These are phyloP conservation scores for Trichoderma pleuroti DNA, from an alignment of 2,329 filamentous ascomycete genomes.

Conservation along the genomic window DNA sequence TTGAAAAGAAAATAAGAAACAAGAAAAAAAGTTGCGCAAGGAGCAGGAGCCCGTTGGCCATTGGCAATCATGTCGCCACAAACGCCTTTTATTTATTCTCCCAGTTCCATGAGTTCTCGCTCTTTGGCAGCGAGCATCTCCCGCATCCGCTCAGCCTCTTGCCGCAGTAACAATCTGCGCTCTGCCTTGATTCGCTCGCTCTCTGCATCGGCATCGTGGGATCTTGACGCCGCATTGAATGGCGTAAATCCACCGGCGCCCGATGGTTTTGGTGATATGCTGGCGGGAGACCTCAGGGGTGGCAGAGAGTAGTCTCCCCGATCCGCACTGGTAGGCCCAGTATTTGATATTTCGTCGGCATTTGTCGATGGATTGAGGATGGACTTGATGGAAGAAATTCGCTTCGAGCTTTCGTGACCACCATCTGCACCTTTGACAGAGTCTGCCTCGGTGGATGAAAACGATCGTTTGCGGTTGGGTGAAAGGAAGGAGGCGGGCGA, in stretches of 20 bases:
- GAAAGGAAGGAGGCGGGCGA: slow-evolving; percentile 60
- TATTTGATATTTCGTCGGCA: slow-evolving; percentile 25
- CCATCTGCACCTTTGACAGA: slow-evolving; percentile 34
- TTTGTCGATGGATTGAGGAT: slow-evolving; percentile 59
- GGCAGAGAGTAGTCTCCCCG: slow-evolving; percentile 40
- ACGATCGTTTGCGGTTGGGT: slow-evolving; percentile 62
- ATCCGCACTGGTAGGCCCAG: slow-evolving; percentile 34
- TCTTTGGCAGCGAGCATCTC: slow-evolving; percentile 70
- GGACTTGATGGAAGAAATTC: slow-evolving; percentile 71
- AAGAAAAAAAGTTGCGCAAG: background rate
- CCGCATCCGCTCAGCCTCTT: slow-evolving; percentile 74
- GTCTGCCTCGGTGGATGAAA: slow-evolving; percentile 58
- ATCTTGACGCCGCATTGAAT: slow-evolving; percentile 27
- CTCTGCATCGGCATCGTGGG: slow-evolving; percentile 35
- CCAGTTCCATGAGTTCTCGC: slow-evolving; percentile 54
- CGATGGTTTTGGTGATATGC: slow-evolving; percentile 33
- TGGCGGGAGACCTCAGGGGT: slow-evolving; percentile 43
- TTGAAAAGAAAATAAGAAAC: background rate
- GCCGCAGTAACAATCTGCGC: slow-evolving; percentile 61
- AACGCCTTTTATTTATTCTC: slow-evolving; percentile 22
- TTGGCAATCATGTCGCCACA: slow-evolving; percentile 21
- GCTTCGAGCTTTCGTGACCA: slow-evolving; percentile 52
- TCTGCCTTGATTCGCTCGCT: slow-evolving; percentile 56
- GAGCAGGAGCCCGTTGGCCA: slow-evolving; percentile 26
- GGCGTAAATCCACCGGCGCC: slow-evolving; percentile 41